These are phyloP conservation scores for Suillus subaureus DNA, from an alignment of 768 basidiomycete genomes.

Conservation along the genomic window DNA sequence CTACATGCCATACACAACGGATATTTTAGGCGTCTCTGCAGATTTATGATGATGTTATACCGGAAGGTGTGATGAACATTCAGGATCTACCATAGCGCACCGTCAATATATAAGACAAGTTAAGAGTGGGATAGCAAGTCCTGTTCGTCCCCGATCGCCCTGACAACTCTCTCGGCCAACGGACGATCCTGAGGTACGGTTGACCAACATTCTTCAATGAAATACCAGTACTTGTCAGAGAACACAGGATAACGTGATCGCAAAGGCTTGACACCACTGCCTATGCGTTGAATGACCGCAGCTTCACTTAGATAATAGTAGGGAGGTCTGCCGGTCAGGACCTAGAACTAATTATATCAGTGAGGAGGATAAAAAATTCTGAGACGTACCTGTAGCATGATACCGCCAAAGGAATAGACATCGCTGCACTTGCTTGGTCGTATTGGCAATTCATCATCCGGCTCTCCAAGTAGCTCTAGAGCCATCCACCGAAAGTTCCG, in stretches of 20 bases:
- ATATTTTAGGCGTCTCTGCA: too few relatives aligned
- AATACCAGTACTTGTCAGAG: constrained; percentile 42
- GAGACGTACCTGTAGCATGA: constrained; percentile 23
- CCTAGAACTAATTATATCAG: constrained; percentile 10
- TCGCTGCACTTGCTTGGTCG: constrained; percentile 29
- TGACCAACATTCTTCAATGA: constrained; percentile 44
- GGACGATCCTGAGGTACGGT: constrained; percentile 19
- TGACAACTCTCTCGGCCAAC: background rate
- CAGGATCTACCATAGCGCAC: background rate
- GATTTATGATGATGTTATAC: too few relatives aligned
- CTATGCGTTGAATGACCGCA: constrained; percentile 19
- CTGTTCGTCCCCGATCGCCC: background rate
- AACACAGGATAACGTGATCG: constrained; percentile 28
- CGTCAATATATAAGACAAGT: background rate
- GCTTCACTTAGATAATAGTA: constrained; percentile 25
- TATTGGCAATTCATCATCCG: background rate
- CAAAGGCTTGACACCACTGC: constrained; percentile 17
- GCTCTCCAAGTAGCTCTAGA: constrained; percentile 32
- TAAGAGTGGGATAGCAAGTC: background rate
- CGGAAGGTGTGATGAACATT: too few relatives aligned
- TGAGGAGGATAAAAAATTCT: constrained; percentile 27
- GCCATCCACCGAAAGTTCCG: constrained; percentile 43
- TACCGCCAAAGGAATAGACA: constrained; percentile 47
- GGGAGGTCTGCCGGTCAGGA: constrained; percentile 17
- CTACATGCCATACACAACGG: too few relatives aligned